phyloP scores from a whole-genome alignment of 176 grass and related monocot genomes.

The Chloris gayana region DNA sequence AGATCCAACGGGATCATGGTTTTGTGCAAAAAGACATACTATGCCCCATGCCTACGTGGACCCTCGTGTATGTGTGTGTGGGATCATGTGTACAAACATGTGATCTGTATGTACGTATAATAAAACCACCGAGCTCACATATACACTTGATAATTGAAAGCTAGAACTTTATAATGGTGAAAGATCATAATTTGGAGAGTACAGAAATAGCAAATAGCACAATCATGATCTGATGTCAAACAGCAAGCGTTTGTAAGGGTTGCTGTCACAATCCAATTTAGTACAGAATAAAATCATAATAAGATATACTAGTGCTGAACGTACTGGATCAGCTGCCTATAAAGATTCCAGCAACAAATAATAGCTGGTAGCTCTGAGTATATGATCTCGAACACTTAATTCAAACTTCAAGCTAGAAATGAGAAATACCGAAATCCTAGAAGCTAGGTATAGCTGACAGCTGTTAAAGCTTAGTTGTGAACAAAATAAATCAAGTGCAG shows the following conservation, averaged over 20 bases:
- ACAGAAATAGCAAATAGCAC: slow-evolving; percentile 19
- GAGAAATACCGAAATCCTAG: neutral
- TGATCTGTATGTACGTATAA: slow-evolving; percentile 19
- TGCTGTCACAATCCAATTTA: slow-evolving; percentile 10
- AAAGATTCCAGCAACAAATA: slow-evolving; percentile 35
- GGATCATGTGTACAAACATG: slow-evolving; percentile 23
- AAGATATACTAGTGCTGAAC: slow-evolving; percentile 1
- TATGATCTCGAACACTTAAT: neutral
- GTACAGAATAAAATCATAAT: slow-evolving; percentile 19
- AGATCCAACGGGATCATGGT: slow-evolving; percentile 76
- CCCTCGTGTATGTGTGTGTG: slow-evolving; percentile 36
- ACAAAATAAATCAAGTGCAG: neutral
- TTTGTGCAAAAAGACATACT: slow-evolving; percentile 64
- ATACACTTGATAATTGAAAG: neutral
- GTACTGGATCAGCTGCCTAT: slow-evolving; percentile 6
- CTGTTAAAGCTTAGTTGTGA: too few species aligned
- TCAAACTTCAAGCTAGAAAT: neutral
- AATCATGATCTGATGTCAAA: slow-evolving; percentile 9
- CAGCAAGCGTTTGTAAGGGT: neutral
- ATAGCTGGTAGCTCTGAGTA: slow-evolving; percentile 25
- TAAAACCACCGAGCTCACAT: neutral
- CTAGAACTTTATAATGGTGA: slow-evolving; percentile 11
- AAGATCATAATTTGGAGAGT: slow-evolving; percentile 17
- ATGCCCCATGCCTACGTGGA: slow-evolving; percentile 60
- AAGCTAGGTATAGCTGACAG: too few species aligned